These are phyloP conservation scores for Plasmodium blacklocki DNA, from an alignment of 169 alveolate genomes.

Conservation along the genomic window DNA sequence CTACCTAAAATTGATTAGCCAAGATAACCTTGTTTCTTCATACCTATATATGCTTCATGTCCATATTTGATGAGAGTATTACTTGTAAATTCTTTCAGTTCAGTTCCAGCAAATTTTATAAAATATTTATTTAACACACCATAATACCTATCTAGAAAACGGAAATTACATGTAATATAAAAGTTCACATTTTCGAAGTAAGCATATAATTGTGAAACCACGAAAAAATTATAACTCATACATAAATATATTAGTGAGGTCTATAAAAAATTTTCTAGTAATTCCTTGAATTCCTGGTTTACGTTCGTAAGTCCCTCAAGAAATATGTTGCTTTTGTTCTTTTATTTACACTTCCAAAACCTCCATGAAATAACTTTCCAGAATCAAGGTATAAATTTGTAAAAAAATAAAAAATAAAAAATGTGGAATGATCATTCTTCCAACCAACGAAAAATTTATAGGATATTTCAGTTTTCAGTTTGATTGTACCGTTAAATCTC, in stretches of 20 bases:
- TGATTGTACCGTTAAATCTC: no score
- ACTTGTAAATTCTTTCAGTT: slow-evolving; percentile 10
- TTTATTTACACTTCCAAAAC: not conserved
- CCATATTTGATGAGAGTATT: not conserved
- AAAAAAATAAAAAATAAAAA: not conserved
- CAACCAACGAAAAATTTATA: not conserved
- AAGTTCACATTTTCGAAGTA: not conserved
- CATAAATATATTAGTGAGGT: not conserved
- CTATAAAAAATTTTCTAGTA: not conserved
- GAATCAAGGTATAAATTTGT: not conserved
- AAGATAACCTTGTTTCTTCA: not conserved
- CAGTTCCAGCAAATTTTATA: not conserved
- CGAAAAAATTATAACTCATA: not conserved
- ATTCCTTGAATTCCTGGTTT: slow-evolving; percentile 5
- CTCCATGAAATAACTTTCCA: not conserved
- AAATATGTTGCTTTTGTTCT: not conserved
- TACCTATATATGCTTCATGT: not conserved
- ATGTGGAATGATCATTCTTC: not conserved
- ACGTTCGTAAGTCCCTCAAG: no score
- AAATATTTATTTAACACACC: not conserved
- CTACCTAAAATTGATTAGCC: slow-evolving; percentile 1
- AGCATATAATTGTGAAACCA: slow-evolving; percentile 10
- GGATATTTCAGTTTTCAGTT: not conserved
- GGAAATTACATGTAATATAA: slow-evolving; percentile 7
- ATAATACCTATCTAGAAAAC: slow-evolving; percentile 18